Percentiles rank a stretch among this genome's conserved stretches.
Evolutionary conservation across 2,329 filamentous ascomycete species (phyloP).

Genomic region (Fusarium lyarnte): DNA sequence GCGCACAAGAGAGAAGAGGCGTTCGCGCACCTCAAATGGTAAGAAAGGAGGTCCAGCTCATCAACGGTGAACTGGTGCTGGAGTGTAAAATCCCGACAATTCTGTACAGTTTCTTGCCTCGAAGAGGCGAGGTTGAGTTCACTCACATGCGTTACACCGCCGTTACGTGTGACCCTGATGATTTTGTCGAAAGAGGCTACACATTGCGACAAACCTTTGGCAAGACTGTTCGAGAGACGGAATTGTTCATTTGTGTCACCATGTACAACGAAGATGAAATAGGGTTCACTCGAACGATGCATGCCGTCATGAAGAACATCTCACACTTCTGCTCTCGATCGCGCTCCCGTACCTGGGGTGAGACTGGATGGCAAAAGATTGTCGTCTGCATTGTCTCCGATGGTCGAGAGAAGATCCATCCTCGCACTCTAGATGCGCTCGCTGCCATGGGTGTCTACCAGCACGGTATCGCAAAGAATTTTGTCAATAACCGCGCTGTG

Average conservation of each 20-base stretch:
- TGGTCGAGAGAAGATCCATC: slow-evolving; percentile 89
- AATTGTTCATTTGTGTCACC: slow-evolving; percentile 95
- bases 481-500: slow-evolving; percentile 94
- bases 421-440: slow-evolving; percentile 89
- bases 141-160: slow-evolving; percentile 99
- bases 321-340: slow-evolving; percentile 93
- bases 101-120: slow-evolving; percentile 93
- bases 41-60: slow-evolving; percentile 92
- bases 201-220: slow-evolving; percentile 93
- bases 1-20: slow-evolving; percentile 87
- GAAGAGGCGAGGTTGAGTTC: slow-evolving; percentile 93
- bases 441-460: slow-evolving; percentile 99
- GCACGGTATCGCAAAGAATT: slow-evolving; percentile 97
- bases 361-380: slow-evolving; percentile 98
- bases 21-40: slow-evolving; percentile 88
- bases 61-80: slow-evolving; percentile 96
- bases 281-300: slow-evolving; percentile 96
- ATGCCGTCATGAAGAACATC: slow-evolving; percentile 98
- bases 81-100: slow-evolving; percentile 99
- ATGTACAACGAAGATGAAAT: slow-evolving; percentile 99
- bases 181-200: slow-evolving; percentile 89
- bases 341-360: slow-evolving; percentile 95
- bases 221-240: slow-evolving; percentile 84
- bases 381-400: slow-evolving; percentile 97
- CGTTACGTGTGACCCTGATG: slow-evolving; percentile 96